phyloP scores from a whole-genome alignment of 2,329 filamentous ascomycete genomes.

The Talaromyces sp. region DNA sequence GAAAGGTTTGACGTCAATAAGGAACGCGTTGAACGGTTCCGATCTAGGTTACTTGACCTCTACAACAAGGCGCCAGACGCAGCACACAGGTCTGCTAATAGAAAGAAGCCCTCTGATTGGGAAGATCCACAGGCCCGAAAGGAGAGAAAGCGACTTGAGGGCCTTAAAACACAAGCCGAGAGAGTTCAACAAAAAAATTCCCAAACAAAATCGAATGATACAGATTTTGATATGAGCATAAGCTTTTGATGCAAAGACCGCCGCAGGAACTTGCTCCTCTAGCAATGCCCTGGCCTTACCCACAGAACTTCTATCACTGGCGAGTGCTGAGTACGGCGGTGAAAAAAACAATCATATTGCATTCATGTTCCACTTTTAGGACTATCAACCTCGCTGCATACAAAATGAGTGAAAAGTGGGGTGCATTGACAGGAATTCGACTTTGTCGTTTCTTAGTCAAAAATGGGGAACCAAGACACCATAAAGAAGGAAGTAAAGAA shows the following conservation, averaged over 20 bases:
- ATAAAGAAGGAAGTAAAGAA: neutral
- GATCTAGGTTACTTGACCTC: constrained; percentile 27
- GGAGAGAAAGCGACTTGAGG: constrained; percentile 42
- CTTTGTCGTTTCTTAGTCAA: neutral
- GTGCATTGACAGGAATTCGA: neutral
- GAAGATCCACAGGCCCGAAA: constrained; percentile 38
- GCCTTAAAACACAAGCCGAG: constrained; percentile 34
- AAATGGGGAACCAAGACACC: neutral
- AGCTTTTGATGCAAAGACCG: neutral
- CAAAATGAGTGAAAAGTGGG: neutral
- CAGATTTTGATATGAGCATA: constrained; percentile 18
- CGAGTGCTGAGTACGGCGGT: neutral
- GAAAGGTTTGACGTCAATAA: constrained; percentile 48
- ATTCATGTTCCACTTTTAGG: constrained; percentile 1
- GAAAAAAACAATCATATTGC: neutral
- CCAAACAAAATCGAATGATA: constrained; percentile 15
- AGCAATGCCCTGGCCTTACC: neutral
- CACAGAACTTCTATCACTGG: neutral
- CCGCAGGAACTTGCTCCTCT: neutral
- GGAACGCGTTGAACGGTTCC: constrained; percentile 40
- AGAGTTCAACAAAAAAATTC: constrained; percentile 16
- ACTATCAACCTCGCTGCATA: constrained; percentile 9
- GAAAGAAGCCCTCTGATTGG: constrained; percentile 29
- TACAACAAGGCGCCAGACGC: constrained; percentile 18
- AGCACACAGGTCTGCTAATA: neutral